Base-by-base conservation (phyloP, 306 rosid genomes). In the Bauhinia variegata region DNA sequence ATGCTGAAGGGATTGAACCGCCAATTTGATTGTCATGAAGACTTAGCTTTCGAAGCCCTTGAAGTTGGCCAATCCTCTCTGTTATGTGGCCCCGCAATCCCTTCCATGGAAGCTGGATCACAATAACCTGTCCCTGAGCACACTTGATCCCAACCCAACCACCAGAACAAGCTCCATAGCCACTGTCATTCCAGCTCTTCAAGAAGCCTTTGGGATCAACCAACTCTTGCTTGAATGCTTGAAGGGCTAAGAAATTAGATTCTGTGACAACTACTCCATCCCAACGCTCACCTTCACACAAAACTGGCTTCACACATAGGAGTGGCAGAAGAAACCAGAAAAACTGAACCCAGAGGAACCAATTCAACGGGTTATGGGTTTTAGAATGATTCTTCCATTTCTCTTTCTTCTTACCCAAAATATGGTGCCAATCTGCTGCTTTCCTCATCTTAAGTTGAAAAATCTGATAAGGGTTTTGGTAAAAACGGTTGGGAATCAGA, bases 71-170 rank as follows among this genome's bases (percentile, higher is more conserved):
- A 1, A 85, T 82, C 58, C 67, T 85, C 51, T 76, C 75, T 0
- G 89, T 49, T 68, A 85, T 73, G 67, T 65, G 63, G 6, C 89
- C 89, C 7, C 83, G 77, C 4, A 85, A 60, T 46, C 83, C 83
- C 68, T 71, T 82, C 87, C 87, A 85, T 4, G 87, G 89, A 68
- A 85, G 87, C 79, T 85, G 83, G 14, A 85, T 66, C 10, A 82
- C 89, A 71, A 85, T 85, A 14, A 85, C 89, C 63, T 85, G 87
- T 58, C 89, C 89, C 71, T 82, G 82, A 7, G 87, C 87, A 65
- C 89, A 85, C 76, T 85, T 85, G 72, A 85, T 82, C 39, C 89
- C 89, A 23, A 38, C 72, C 89, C 87, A 85, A 4, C 87, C 87
- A 34, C 89, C 87, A 3, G 89, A 85, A 60, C 89, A 82, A 46